Evolutionary conservation across 768 basidiomycete species (phyloP).

Genomic region (Collybia sp.): DNA sequence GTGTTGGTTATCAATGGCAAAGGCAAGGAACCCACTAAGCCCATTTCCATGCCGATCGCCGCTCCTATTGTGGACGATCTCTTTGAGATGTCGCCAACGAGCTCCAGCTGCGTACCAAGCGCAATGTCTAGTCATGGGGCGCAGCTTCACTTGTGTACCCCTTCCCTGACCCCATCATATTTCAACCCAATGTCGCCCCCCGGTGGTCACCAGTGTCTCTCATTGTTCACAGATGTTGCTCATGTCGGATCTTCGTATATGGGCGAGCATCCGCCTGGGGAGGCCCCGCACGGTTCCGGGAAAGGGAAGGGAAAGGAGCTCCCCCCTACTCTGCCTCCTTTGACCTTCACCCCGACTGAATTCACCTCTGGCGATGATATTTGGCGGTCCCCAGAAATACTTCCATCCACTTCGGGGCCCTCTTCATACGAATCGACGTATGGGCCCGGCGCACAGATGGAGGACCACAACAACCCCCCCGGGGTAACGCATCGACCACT

Average conservation of each 20-base stretch:
- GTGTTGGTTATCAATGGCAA: constrained; percentile 28
- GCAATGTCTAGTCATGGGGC: too few relatives aligned
- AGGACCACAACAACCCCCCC: constrained; percentile 8
- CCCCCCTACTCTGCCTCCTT: constrained; percentile 62
- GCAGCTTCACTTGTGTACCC: constrained; percentile 5
- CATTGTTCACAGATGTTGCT: background rate
- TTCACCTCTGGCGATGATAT: constrained; percentile 37
- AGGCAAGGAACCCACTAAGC: constrained; percentile 52
- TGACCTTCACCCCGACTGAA: constrained; percentile 53
- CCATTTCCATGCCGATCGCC: constrained; percentile 41
- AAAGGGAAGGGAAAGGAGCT: constrained; percentile 61
- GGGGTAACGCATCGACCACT: constrained; percentile 8
- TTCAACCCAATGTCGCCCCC: constrained; percentile 5
- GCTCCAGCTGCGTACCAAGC: too few relatives aligned
- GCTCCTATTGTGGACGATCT: constrained; percentile 32
- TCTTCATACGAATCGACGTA: constrained; percentile 30
- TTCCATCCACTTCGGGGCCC: constrained; percentile 27
- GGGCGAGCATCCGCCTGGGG: too few relatives aligned
- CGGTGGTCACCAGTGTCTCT: background rate
- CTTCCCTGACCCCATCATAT: constrained; percentile 19
- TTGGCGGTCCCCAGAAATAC: constrained; percentile 29
- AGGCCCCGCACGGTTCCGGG: constrained; percentile 11
- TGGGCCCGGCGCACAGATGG: constrained; percentile 4
- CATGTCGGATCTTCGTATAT: background rate
- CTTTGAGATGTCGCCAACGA: constrained; percentile 24